Evolutionary conservation across 805 yeast species (phyloP).

Genomic region (Zygosaccharomyces kombuchaensis): DNA sequence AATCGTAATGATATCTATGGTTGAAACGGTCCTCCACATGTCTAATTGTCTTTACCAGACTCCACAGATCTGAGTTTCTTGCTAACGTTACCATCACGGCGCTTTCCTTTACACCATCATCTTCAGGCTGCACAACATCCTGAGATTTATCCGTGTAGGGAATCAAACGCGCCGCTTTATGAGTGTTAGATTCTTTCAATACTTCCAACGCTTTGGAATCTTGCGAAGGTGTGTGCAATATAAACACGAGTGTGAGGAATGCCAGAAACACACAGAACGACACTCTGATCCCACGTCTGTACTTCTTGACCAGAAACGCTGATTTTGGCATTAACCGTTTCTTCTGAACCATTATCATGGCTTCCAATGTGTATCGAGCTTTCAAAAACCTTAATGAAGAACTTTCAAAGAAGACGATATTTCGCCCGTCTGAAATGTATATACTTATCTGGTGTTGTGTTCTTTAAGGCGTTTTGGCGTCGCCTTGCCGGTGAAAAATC

Average conservation of each 20-base stretch:
- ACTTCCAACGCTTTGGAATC: not conserved
- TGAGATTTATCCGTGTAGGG: conserved; percentile 33
- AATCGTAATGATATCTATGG: conserved; percentile 58
- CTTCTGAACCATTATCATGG: conserved; percentile 17
- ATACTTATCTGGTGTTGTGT: not conserved
- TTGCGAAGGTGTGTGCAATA: conserved; percentile 8
- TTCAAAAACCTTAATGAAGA: not conserved
- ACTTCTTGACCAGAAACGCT: conserved; percentile 28
- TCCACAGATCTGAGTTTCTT: conserved; percentile 59
- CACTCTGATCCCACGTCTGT: conserved; percentile 26
- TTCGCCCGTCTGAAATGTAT: not conserved
- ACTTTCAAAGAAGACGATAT: not conserved
- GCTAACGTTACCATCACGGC: conserved; percentile 71
- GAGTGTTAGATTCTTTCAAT: not conserved
- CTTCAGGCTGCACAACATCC: conserved; percentile 28
- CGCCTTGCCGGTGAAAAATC: not conserved
- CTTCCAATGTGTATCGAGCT: not conserved
- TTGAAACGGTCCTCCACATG: conserved; percentile 67
- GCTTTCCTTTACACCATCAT: conserved; percentile 41
- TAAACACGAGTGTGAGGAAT: conserved; percentile 19
- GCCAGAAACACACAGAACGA: conserved; percentile 24
- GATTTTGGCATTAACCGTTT: conserved; percentile 34
- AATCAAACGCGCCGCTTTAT: conserved; percentile 15
- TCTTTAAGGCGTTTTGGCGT: not conserved
- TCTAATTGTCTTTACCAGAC: conserved; percentile 54